Conservation (phyloP, 106 monocot genomes). For the Dendrobium chrysotoxum region DNA sequence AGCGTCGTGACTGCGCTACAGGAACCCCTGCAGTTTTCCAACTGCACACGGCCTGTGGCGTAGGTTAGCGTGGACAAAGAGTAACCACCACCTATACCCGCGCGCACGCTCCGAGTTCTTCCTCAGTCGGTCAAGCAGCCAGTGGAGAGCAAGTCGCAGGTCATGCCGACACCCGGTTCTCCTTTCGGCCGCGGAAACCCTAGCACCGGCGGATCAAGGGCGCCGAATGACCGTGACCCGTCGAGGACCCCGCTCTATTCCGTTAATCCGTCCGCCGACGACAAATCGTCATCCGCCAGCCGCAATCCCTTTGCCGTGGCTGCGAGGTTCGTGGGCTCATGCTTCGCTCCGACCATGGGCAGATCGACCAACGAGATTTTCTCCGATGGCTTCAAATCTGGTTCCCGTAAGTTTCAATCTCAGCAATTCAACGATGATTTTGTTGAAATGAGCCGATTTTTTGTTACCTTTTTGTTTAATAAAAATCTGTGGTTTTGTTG, state of each 20-base stretch:
- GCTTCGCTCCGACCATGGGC: not conserved
- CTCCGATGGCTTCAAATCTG: conserved; percentile 7
- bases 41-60: too few species aligned
- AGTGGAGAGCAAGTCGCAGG: not conserved
- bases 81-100: not conserved
- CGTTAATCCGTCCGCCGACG: not conserved
- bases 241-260: conserved; percentile 3
- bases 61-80: too few species aligned
- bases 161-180: conserved; percentile 1
- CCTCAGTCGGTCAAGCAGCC: not conserved
- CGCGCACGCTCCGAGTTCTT: not conserved
- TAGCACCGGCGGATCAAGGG: not conserved
- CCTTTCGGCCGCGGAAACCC: not conserved
- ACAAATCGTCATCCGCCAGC: not conserved
- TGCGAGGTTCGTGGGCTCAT: not conserved
- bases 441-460: not conserved
- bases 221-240: not conserved
- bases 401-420: conserved; percentile 8
- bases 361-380: not conserved
- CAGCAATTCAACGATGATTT: not conserved
- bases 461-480: not conserved
- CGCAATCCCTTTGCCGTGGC: conserved; percentile 3
- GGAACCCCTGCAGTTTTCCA: too few species aligned
- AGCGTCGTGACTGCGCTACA: too few species aligned
- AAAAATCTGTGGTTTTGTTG: not conserved